A percentile compares a stretch with the other conserved stretches of the same genome.
These are phyloP conservation scores for Hemisphaericaspora nanyangensis DNA, from an alignment of 805 yeast genomes.

Conservation along the genomic window DNA sequence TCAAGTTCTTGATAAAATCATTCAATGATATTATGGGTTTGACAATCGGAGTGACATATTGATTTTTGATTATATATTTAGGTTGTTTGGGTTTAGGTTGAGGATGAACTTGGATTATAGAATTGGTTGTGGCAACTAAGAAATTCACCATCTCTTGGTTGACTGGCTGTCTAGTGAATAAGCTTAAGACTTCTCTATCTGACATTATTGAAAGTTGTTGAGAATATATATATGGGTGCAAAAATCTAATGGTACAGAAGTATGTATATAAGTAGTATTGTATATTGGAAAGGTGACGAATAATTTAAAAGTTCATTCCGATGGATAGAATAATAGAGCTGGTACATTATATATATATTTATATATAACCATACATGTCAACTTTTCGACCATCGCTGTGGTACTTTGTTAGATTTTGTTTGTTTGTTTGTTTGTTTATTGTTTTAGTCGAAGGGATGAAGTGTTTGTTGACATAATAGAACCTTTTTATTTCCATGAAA, in stretches of 20 bases:
- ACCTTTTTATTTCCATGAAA: too few species aligned
- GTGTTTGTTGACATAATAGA: too few species aligned
- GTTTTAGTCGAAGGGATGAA: too few species aligned
- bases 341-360: too few species aligned
- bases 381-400: too few species aligned
- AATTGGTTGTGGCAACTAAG: constrained; percentile 54
- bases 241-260: too few species aligned
- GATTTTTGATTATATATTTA: constrained; percentile 1
- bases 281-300: too few species aligned
- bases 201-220: constrained; percentile 15
- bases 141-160: constrained; percentile 54
- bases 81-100: background rate
- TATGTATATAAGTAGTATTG: background rate
- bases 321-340: too few species aligned
- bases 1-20: constrained; percentile 67
- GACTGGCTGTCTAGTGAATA: constrained; percentile 55
- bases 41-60: constrained; percentile 14
- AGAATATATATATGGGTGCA: background rate
- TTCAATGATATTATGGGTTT: constrained; percentile 33
- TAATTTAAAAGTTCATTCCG: too few species aligned
- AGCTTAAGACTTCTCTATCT: constrained; percentile 45
- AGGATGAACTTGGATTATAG: constrained; percentile 48
- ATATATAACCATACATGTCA: too few species aligned
- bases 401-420: too few species aligned
- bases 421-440: too few species aligned